phyloP scores from a whole-genome alignment of 805 yeast genomes.

The Yamadazyma paraphyllophila region DNA sequence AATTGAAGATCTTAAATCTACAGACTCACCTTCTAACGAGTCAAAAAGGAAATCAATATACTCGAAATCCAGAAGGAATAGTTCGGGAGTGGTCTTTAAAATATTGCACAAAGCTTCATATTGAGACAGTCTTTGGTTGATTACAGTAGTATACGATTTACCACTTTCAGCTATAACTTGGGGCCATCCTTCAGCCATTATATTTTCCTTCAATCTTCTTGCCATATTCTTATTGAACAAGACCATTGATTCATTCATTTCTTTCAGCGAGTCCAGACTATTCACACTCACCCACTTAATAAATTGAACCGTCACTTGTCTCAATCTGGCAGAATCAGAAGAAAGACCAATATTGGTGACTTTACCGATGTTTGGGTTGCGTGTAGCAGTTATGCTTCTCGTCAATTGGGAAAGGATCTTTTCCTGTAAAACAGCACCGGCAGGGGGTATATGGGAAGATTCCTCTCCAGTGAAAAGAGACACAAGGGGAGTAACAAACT shows the following conservation, averaged over 20 bases:
- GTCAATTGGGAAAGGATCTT: constrained; percentile 49
- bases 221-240: constrained; percentile 47
- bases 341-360: constrained; percentile 60
- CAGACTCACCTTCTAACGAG: constrained; percentile 61
- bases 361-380: constrained; percentile 38
- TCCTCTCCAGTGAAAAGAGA: constrained; percentile 52
- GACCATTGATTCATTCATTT: constrained; percentile 15
- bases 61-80: constrained; percentile 44
- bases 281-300: constrained; percentile 55
- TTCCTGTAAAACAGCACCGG: constrained; percentile 51
- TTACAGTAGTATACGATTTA: constrained; percentile 30
- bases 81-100: constrained; percentile 43
- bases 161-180: constrained; percentile 33
- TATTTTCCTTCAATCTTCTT: constrained; percentile 48
- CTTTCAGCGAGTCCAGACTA: constrained; percentile 11
- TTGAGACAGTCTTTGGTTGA: constrained; percentile 56
- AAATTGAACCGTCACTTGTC: constrained; percentile 58
- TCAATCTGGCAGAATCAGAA: constrained; percentile 51
- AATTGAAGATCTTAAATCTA: constrained; percentile 63
- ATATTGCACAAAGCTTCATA: constrained; percentile 80
- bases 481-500: constrained; percentile 44
- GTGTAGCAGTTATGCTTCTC: constrained; percentile 53
- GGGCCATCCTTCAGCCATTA: constrained; percentile 64
- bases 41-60: constrained; percentile 67
- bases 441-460: constrained; percentile 46